These are phyloP conservation scores for Boletus semigastroideus DNA, from an alignment of 1,284 basidiomycete genomes.

Conservation along the genomic window DNA sequence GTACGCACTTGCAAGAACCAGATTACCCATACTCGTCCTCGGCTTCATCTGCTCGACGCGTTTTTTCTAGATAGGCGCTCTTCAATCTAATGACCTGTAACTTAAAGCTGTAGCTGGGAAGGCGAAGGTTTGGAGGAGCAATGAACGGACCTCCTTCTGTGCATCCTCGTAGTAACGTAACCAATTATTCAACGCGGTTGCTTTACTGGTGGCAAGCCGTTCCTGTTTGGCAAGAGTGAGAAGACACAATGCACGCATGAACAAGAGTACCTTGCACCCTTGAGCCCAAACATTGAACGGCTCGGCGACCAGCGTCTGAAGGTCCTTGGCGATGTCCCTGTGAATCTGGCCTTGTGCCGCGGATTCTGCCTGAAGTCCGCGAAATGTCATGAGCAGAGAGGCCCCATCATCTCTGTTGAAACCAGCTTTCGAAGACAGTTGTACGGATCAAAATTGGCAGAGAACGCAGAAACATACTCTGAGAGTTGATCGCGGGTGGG, in stretches of 20 bases:
- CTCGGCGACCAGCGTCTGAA: slow-evolving; percentile 64
- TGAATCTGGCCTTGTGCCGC: slow-evolving; percentile 65
- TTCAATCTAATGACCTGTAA: slow-evolving; percentile 64
- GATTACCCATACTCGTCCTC: slow-evolving; percentile 77
- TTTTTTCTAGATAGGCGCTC: slow-evolving; percentile 75
- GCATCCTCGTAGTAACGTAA: slow-evolving; percentile 68
- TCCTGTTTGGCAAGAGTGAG: slow-evolving; percentile 42
- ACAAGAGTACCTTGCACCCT: slow-evolving; percentile 54
- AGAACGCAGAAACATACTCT: slow-evolving; percentile 41
- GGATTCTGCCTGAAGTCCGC: slow-evolving; percentile 74
- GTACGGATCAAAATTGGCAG: neutral
- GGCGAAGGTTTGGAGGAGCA: neutral
- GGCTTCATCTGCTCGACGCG: slow-evolving; percentile 79
- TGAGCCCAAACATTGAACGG: slow-evolving; percentile 76
- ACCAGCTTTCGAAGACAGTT: slow-evolving; percentile 47
- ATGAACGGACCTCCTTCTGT: slow-evolving; percentile 50
- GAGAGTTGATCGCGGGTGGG: slow-evolving; percentile 48
- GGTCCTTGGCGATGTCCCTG: slow-evolving; percentile 63
- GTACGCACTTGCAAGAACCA: slow-evolving; percentile 7
- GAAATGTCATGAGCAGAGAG: slow-evolving; percentile 73
- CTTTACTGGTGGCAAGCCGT: slow-evolving; percentile 55
- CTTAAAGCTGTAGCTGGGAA: slow-evolving; percentile 1
- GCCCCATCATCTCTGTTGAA: slow-evolving; percentile 78
- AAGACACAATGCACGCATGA: neutral
- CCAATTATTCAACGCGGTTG: slow-evolving; percentile 66